phyloP scores from a whole-genome alignment of 176 grass and related monocot species.

The Carex pumila region DNA sequence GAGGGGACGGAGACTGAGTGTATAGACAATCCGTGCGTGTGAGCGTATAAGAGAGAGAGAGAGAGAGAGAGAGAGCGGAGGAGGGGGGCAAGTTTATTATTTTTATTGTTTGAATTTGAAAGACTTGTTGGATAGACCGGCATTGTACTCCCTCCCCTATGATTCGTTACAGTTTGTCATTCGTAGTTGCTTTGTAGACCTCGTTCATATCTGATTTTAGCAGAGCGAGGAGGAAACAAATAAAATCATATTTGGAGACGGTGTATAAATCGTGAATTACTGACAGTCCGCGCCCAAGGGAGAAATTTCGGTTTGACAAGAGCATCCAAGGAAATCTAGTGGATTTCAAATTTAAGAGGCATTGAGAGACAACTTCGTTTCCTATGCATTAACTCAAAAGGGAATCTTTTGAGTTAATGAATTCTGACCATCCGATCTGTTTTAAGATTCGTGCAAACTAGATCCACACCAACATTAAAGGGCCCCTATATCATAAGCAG shows the following conservation, averaged over 20 bases:
- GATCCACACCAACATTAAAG: too few relatives aligned
- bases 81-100: neutral
- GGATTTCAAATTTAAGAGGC: conserved; percentile 7
- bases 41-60: conserved; percentile 14
- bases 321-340: neutral
- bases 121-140: neutral
- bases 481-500: too few relatives aligned
- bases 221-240: neutral
- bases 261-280: neutral
- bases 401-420: too few relatives aligned
- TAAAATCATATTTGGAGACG: neutral
- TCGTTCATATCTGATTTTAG: neutral
- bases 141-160: neutral
- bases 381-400: too few relatives aligned
- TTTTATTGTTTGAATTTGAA: conserved; percentile 7
- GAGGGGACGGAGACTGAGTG: neutral
- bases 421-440: too few relatives aligned
- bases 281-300: neutral
- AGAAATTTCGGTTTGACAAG: neutral
- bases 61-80: neutral
- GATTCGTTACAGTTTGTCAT: too few relatives aligned
- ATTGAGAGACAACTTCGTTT: too few relatives aligned
- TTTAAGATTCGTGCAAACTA: too few relatives aligned
- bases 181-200: neutral
- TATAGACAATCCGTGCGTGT: neutral